Conservation (phyloP, 2,329 filamentous ascomycete genomes). For the Pleomassaria siparia region DNA sequence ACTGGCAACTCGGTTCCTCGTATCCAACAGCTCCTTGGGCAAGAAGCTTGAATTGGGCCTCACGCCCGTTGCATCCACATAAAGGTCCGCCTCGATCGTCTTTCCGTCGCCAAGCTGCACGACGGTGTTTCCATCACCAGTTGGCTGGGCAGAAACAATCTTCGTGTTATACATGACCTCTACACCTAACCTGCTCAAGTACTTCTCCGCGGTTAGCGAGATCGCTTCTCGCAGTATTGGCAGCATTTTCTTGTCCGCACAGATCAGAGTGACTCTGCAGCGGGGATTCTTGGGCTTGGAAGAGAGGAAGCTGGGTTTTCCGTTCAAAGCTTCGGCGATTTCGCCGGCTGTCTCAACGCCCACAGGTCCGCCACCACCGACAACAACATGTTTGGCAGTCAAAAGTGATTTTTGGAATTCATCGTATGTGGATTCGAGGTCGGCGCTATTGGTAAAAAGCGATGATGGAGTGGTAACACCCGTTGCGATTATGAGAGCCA, state of each 20-base stretch:
- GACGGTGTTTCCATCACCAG: conserved; percentile 47
- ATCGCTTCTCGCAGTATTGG: conserved; percentile 47
- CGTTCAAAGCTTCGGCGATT: conserved; percentile 48
- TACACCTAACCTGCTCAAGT: conserved; percentile 52
- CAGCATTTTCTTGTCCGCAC: conserved; percentile 48
- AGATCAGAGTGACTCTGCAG: conserved; percentile 49
- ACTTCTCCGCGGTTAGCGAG: conserved; percentile 49
- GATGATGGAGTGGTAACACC: conserved; percentile 53
- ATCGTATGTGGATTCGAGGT: conserved; percentile 35
- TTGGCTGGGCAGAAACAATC: conserved; percentile 33
- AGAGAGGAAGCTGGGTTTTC: conserved; percentile 37
- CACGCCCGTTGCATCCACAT: conserved; percentile 56
- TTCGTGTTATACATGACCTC: conserved; percentile 46
- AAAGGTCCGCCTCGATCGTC: conserved; percentile 53
- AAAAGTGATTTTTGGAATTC: conserved; percentile 41
- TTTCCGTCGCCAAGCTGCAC: conserved; percentile 49
- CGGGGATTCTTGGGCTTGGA: conserved; percentile 42
- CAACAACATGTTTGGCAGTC: conserved; percentile 47
- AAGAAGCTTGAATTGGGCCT: conserved; percentile 57
- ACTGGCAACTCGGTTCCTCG: conserved; percentile 51
- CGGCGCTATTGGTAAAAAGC: conserved; percentile 42
- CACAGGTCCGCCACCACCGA: conserved; percentile 54
- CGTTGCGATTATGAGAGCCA: conserved; percentile 59
- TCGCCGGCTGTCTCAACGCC: conserved; percentile 56
- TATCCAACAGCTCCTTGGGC: conserved; percentile 52